Conservation (phyloP, 2,329 filamentous ascomycete genomes). For the Corynespora cassiicola region DNA sequence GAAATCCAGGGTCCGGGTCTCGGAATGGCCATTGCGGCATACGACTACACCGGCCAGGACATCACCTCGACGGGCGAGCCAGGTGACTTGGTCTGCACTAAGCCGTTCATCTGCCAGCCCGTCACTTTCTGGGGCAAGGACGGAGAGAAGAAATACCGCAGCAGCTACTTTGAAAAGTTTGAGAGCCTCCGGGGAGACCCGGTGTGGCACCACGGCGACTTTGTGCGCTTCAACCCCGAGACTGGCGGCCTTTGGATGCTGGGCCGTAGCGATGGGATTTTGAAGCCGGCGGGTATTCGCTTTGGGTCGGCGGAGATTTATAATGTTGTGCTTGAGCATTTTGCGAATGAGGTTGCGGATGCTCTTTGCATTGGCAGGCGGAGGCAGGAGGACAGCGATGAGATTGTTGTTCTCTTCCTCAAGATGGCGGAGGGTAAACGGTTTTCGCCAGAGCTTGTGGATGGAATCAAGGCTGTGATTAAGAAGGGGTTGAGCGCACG, state of each 20-base stretch:
- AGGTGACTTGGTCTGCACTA: constrained; percentile 86
- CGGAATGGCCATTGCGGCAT: constrained; percentile 59
- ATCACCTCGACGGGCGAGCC: constrained; percentile 69
- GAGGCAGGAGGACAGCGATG: constrained; percentile 74
- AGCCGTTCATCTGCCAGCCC: constrained; percentile 89
- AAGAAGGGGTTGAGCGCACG: constrained; percentile 82
- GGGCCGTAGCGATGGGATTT: constrained; percentile 86
- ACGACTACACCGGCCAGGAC: constrained; percentile 62
- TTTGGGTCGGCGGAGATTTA: constrained; percentile 97
- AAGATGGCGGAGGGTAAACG: constrained; percentile 69
- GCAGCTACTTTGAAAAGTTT: constrained; percentile 89
- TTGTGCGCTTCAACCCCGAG: constrained; percentile 72
- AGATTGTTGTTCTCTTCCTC: constrained; percentile 87
- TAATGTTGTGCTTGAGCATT: constrained; percentile 87
- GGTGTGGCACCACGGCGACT: constrained; percentile 95
- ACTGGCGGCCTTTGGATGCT: constrained; percentile 89
- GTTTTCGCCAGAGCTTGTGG: constrained; percentile 67
- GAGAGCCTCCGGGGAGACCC: constrained; percentile 48
- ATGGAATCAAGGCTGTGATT: constrained; percentile 71
- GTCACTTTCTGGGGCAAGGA: constrained; percentile 82
- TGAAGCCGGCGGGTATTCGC: constrained; percentile 89
- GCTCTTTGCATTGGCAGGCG: constrained; percentile 86
- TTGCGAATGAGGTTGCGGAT: constrained; percentile 79
- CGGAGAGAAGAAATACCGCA: constrained; percentile 77
- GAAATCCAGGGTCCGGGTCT: constrained; percentile 59